These are phyloP conservation scores for Yamadazyma phyllophila DNA, from an alignment of 805 yeast genomes.

Conservation along the genomic window DNA sequence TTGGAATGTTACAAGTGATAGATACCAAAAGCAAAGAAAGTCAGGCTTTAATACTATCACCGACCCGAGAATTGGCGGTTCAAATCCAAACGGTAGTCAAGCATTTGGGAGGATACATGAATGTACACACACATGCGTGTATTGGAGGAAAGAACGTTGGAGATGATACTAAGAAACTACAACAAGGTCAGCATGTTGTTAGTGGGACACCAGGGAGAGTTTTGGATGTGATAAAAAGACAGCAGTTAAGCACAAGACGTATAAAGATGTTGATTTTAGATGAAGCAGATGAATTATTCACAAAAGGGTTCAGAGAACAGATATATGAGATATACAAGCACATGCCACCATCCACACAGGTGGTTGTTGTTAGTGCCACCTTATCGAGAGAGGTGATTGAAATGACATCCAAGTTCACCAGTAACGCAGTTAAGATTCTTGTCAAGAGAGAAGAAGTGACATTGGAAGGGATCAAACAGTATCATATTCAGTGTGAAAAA, in stretches of 20 bases:
- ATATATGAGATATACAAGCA: conserved; percentile 86
- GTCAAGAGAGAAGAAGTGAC: conserved; percentile 94
- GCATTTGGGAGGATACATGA: conserved; percentile 85
- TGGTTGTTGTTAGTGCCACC: conserved; percentile 93
- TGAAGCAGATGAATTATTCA: conserved; percentile 94
- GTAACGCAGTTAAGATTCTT: conserved; percentile 88
- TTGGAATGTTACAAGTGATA: conserved; percentile 85
- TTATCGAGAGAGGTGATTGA: conserved; percentile 88
- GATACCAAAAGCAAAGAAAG: conserved; percentile 70
- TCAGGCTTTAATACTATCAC: conserved; percentile 89
- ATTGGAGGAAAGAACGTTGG: conserved; percentile 89
- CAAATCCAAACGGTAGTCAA: conserved; percentile 89
- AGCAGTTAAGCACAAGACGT: conserved; percentile 68
- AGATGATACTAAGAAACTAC: conserved; percentile 73
- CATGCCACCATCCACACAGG: conserved; percentile 84
- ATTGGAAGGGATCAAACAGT: conserved; percentile 92
- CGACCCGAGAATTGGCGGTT: conserved; percentile 93
- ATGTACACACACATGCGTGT: conserved; percentile 83
- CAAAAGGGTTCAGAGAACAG: conserved; percentile 93
- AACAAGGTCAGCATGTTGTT: conserved; percentile 82
- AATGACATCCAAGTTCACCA: conserved; percentile 88
- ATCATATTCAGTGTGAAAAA: conserved; percentile 82
- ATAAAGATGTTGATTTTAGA: conserved; percentile 88
- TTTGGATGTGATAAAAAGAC: conserved; percentile 83
- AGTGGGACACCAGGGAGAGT: conserved; percentile 99